Conservation (phyloP, 805 yeast genomes). For the Sugiyamaella chiloensis region DNA sequence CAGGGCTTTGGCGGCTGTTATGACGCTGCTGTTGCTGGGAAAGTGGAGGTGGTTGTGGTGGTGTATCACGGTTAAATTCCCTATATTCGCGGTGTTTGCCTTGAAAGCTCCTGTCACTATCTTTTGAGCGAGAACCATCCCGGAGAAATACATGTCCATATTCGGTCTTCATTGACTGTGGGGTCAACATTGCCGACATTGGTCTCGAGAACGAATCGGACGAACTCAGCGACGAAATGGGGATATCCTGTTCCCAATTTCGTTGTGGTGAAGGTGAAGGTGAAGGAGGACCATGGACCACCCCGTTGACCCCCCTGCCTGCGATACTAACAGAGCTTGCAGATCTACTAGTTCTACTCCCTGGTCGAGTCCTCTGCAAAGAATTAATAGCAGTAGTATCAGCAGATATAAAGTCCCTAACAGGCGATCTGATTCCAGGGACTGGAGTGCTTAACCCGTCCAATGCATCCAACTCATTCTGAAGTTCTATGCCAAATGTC, state of each 20-base stretch:
- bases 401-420: too few species aligned
- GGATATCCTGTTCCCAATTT: background rate
- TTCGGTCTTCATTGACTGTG: background rate
- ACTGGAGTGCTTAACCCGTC: background rate
- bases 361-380: too few species aligned
- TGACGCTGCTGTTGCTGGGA: background rate
- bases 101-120: background rate
- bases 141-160: background rate
- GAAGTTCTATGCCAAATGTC: background rate
- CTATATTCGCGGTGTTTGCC: background rate
- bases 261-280: background rate
- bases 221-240: background rate
- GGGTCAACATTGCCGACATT: background rate
- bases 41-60: background rate
- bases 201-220: background rate
- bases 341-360: background rate
- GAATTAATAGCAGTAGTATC: background rate
- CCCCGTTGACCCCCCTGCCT: background rate
- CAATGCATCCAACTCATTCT: background rate
- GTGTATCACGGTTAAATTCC: slow-evolving; percentile 4
- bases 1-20: slow-evolving; percentile 21
- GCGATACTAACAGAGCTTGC: background rate
- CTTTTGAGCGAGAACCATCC: too few species aligned
- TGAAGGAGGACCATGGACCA: background rate
- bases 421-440: background rate